phyloP scores from a whole-genome alignment of 495 filamentous ascomycete genomes.

The Pseudoneurospora amorphoporcata region DNA sequence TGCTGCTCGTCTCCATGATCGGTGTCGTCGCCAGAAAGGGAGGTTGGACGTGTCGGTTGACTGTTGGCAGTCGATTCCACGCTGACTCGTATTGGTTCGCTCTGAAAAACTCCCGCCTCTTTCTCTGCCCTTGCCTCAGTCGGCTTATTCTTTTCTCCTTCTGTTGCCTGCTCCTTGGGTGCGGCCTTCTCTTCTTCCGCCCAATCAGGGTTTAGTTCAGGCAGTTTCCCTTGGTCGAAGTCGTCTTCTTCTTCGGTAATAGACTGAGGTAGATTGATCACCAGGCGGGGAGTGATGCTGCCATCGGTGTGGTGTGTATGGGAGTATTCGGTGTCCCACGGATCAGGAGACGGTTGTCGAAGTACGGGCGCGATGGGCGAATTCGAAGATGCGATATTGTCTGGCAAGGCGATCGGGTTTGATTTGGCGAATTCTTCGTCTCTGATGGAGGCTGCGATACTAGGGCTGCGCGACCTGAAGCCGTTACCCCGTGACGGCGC shows the following conservation, averaged over 20 bases:
- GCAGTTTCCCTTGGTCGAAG: neutral
- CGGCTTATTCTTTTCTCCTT: neutral
- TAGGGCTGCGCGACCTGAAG: slow-evolving; percentile 15
- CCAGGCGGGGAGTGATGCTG: slow-evolving; percentile 11
- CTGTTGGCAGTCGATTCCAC: slow-evolving; percentile 8
- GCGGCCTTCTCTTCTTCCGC: neutral
- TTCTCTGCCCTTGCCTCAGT: neutral
- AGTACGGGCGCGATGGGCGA: slow-evolving; percentile 17
- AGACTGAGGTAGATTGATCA: slow-evolving; percentile 8
- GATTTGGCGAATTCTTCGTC: slow-evolving; percentile 20
- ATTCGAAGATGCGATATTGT: slow-evolving; percentile 24
- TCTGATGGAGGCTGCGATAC: slow-evolving; percentile 18
- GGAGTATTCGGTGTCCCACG: slow-evolving; percentile 33
- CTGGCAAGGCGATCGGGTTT: slow-evolving; percentile 33
- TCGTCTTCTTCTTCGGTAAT: neutral
- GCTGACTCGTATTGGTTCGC: slow-evolving; percentile 1
- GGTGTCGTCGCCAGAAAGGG: slow-evolving; percentile 31
- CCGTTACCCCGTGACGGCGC: slow-evolving; percentile 11
- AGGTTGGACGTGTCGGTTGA: slow-evolving; percentile 25
- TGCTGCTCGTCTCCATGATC: slow-evolving; percentile 26
- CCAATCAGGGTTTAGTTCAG: slow-evolving; percentile 1
- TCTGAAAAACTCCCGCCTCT: neutral
- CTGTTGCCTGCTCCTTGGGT: neutral
- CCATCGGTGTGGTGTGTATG: slow-evolving; percentile 6
- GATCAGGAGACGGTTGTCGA: slow-evolving; percentile 43